Percentiles rank a stretch among this genome's conserved stretches.
These are phyloP conservation scores for Eucalyptus viminalis DNA, from an alignment of 345 rosid genomes.

Conservation along the genomic window DNA sequence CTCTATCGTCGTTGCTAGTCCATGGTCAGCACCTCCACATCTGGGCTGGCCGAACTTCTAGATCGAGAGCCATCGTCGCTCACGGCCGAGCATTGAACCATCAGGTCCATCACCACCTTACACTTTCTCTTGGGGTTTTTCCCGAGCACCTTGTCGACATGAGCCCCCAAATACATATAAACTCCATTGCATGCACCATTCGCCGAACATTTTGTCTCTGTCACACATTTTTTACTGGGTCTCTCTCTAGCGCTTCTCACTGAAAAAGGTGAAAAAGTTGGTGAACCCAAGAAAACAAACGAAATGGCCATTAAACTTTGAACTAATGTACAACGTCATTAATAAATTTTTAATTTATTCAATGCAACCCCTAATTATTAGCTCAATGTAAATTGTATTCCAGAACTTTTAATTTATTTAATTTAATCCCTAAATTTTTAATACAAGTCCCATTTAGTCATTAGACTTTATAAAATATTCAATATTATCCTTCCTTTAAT, in stretches of 20 bases:
- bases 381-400: too few species aligned
- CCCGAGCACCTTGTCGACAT: background rate
- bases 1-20: background rate
- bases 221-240: background rate
- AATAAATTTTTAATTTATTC: too few species aligned
- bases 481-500: too few species aligned
- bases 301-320: rapidly evolving
- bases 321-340: too few species aligned
- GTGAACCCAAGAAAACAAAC: background rate
- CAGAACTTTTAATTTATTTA: too few species aligned
- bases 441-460: too few species aligned
- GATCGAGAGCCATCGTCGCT: too few species aligned
- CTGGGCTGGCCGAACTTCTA: too few species aligned
- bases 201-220: background rate
- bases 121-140: background rate
- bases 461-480: too few species aligned
- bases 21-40: background rate
- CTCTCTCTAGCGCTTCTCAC: background rate
- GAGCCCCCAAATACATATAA: background rate
- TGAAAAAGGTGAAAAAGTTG: background rate
- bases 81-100: background rate
- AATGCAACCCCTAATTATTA: too few species aligned
- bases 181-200: background rate
- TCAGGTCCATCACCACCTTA: background rate
- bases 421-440: too few species aligned